Evolutionary conservation across 495 filamentous ascomycete genomes (phyloP).

Genomic region (Penicillium diatomitis): DNA sequence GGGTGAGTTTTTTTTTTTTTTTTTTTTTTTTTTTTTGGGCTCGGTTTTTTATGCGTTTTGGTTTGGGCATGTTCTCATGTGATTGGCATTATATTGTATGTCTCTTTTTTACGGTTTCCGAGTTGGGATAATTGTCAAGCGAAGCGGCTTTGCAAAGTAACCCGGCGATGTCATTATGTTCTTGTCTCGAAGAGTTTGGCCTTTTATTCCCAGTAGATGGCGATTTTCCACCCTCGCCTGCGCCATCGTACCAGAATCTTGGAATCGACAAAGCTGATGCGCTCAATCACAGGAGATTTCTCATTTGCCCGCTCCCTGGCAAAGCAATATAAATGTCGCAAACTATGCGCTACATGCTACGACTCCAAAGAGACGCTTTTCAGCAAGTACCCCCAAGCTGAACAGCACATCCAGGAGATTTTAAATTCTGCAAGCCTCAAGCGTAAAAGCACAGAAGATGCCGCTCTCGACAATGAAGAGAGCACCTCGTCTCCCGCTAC

Average conservation of each 20-base stretch:
- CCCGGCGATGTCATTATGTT: too few species aligned
- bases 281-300: slow-evolving; percentile 53
- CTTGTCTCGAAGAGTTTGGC: neutral
- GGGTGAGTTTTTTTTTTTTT: slow-evolving; percentile 36
- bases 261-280: too few species aligned
- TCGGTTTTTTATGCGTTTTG: neutral
- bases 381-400: slow-evolving; percentile 71
- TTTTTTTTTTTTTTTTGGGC: neutral
- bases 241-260: neutral
- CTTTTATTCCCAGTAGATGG: neutral
- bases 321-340: slow-evolving; percentile 57
- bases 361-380: slow-evolving; percentile 46
- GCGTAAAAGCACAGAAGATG: slow-evolving; percentile 4
- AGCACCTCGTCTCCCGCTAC: neutral
- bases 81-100: neutral
- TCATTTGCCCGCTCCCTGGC: slow-evolving; percentile 75
- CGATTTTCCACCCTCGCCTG: neutral
- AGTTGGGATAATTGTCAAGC: neutral
- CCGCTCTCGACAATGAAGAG: neutral
- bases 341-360: slow-evolving; percentile 55
- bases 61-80: neutral
- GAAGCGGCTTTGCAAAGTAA: neutral
- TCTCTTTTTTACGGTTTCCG: neutral
- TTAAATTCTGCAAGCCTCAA: slow-evolving; percentile 6
- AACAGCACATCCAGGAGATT: slow-evolving; percentile 49